phyloP scores from a whole-genome alignment of 192 early-diverging fungal genomes.

The Jimgerdemannia lactiflua region DNA sequence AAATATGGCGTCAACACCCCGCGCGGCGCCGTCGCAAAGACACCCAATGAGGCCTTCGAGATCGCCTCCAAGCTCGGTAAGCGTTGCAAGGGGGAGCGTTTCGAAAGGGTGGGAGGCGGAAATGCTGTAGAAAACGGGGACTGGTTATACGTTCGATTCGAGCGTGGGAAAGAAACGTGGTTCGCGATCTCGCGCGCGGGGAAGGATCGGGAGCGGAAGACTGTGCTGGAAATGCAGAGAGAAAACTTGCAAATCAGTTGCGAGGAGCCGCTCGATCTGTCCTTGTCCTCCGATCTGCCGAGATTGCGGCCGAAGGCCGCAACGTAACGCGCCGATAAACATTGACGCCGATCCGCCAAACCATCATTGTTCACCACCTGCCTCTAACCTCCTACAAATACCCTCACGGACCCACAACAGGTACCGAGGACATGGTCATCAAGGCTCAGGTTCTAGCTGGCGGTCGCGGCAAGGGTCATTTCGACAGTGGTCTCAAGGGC shows the following conservation, averaged over 20 bases:
- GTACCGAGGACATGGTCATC: constrained; percentile 72
- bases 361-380: no score
- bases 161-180: no score
- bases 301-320: no score
- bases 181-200: no score
- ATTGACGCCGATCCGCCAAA: no score
- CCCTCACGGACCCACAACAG: constrained; percentile 9
- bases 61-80: constrained; percentile 79
- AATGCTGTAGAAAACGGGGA: not conserved
- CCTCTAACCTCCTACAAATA: not conserved
- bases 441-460: constrained; percentile 95
- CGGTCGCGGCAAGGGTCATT: constrained; percentile 97
- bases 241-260: no score
- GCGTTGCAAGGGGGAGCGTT: not conserved
- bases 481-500: constrained; percentile 94
- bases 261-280: no score
- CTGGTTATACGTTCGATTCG: not conserved
- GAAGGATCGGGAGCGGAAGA: no score
- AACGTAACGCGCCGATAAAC: no score
- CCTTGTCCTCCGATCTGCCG: no score
- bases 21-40: constrained; percentile 82
- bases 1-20: constrained; percentile 93
- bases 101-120: not conserved
- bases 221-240: no score
- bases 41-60: constrained; percentile 84